phyloP scores from a whole-genome alignment of 1,284 basidiomycete species.

The Lignosus rhinocerotis region DNA sequence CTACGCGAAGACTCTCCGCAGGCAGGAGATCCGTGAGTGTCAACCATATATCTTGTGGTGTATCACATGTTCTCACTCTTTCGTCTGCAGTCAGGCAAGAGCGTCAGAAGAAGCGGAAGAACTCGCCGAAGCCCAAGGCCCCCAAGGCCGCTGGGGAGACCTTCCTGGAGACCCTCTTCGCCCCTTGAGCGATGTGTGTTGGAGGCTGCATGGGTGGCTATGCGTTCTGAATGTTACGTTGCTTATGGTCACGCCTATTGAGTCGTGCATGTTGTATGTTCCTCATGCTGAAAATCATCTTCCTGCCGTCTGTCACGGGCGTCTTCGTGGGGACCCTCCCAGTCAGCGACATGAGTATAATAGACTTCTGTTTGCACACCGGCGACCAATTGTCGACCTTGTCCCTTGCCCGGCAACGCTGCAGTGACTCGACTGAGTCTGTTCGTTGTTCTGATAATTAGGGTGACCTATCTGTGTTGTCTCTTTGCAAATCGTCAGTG shows the following conservation, averaged over 20 bases:
- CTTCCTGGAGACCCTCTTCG: constrained; percentile 86
- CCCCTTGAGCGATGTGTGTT: constrained; percentile 60
- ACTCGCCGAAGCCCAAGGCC: constrained; percentile 62
- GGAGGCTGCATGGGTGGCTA: constrained; percentile 25
- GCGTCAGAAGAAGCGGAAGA: constrained; percentile 66
- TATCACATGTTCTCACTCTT: neutral
- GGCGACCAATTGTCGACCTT: no score
- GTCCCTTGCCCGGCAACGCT: no score
- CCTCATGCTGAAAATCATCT: constrained; percentile 19
- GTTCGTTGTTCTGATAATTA: no score
- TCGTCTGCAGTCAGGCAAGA: constrained; percentile 74
- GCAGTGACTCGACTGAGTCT: no score
- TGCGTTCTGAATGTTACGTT: constrained; percentile 19
- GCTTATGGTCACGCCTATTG: constrained; percentile 25
- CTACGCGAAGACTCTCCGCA: constrained; percentile 93
- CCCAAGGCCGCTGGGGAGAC: constrained; percentile 74
- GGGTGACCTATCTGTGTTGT: no score
- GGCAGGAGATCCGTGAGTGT: constrained; percentile 81
- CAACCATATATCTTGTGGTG: neutral
- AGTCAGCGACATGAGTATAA: neutral
- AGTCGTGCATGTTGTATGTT: constrained; percentile 31
- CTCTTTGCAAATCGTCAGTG: no score
- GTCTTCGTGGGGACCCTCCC: neutral
- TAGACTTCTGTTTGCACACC: no score
- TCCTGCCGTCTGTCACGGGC: neutral